These are phyloP conservation scores for Cairneyella variabilis DNA, from an alignment of 495 filamentous ascomycete genomes.

Conservation along the genomic window DNA sequence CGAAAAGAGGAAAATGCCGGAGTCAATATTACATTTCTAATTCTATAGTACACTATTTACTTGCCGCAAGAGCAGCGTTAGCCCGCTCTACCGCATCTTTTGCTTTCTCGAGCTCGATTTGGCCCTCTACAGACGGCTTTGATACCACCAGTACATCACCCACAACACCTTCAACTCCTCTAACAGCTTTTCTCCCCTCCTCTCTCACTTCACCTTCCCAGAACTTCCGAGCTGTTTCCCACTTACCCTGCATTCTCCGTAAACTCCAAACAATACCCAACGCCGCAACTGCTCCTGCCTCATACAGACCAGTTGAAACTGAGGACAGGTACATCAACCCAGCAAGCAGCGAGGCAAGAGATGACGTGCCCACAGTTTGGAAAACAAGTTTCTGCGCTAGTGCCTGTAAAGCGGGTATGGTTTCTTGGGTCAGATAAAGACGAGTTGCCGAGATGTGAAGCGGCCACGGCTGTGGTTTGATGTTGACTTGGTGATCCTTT, in stretches of 20 bases:
- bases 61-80: constrained; percentile 32
- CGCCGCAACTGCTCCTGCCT: constrained; percentile 75
- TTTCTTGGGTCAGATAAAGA: constrained; percentile 53
- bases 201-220: constrained; percentile 80
- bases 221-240: constrained; percentile 64
- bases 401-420: constrained; percentile 72
- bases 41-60: constrained; percentile 27
- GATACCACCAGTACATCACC: constrained; percentile 45
- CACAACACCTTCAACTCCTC: constrained; percentile 62
- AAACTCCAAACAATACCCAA: constrained; percentile 72
- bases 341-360: constrained; percentile 58
- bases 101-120: constrained; percentile 44
- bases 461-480: constrained; percentile 29
- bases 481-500: constrained; percentile 21
- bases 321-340: constrained; percentile 28
- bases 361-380: constrained; percentile 66
- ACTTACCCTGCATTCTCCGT: constrained; percentile 69
- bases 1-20: not conserved
- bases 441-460: constrained; percentile 54
- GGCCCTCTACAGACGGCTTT: constrained; percentile 32
- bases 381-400: constrained; percentile 75
- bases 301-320: constrained; percentile 54
- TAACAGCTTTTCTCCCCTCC: constrained; percentile 70
- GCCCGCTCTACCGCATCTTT: constrained; percentile 52
- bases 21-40: constrained; percentile 5